Conservation (phyloP, 352 stramenopile species). For the Pythium sukuiense region DNA sequence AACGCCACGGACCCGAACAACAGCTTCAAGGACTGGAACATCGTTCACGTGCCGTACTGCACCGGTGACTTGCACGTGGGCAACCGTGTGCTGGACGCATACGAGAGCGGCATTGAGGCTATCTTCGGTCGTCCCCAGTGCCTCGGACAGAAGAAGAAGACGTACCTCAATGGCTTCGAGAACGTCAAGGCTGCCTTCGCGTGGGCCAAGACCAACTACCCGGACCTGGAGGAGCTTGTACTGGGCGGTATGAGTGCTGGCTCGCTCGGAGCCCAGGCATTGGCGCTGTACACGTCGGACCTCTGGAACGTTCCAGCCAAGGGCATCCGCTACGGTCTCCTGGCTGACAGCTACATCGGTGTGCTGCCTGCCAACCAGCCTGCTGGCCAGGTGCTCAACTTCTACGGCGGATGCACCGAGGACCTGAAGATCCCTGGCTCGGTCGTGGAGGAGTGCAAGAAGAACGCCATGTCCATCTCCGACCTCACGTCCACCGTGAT, state of each 20-base stretch:
- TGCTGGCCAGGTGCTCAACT: conserved; percentile 49
- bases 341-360: conserved; percentile 62
- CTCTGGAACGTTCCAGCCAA: conserved; percentile 48
- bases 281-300: conserved; percentile 46
- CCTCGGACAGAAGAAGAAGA: conserved; percentile 43
- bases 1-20: conserved; percentile 54
- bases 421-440: conserved; percentile 40
- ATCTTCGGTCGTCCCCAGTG: conserved; percentile 48
- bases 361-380: conserved; percentile 42
- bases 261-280: conserved; percentile 44
- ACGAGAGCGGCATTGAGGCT: conserved; percentile 14
- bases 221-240: conserved; percentile 20
- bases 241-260: conserved; percentile 32
- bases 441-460: conserved; percentile 38
- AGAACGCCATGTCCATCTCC: conserved; percentile 38
- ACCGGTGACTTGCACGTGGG: conserved; percentile 68
- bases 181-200: conserved; percentile 21
- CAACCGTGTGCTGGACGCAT: conserved; percentile 33
- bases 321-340: conserved; percentile 42
- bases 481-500: conserved; percentile 50
- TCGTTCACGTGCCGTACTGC: conserved; percentile 69
- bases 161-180: conserved; percentile 21
- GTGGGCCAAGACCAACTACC: conserved; percentile 27
- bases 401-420: conserved; percentile 48
- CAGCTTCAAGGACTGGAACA: conserved; percentile 70